Evolutionary conservation across 116 monocot genomes (phyloP), one percentile per base, ranked within the genome.

Genomic region (Dioscorea cayenensis): DNA sequence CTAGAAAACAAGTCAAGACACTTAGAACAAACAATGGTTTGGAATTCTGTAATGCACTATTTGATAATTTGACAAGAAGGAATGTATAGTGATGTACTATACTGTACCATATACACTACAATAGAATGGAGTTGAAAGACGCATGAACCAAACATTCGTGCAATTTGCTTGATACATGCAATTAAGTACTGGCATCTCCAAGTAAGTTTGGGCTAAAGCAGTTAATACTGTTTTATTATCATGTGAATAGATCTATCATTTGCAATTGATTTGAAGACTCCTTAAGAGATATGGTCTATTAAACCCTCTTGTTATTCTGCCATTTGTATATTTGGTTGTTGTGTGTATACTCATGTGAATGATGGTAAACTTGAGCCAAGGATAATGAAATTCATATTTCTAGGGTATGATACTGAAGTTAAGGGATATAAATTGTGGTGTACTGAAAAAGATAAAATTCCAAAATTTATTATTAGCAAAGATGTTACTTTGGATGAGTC

Each of bases 21-120:
- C 50, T 81, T 51, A 35, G 36, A 14, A 76, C 66, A 2, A 51
- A 76, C 37, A 82, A 77, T 65, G 70, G 51, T 8, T 8, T 70
- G 12, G 60, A 73, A 51, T 73, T 77, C 59, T 73, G 68, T 35
- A 43, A 22, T 14, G 18, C 10, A 2, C 52, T 77, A 27, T 77
- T 82, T 63, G 69, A 82, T 63, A 25, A 65, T 77, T 77, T 20
- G 73, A 14, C 14, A 64, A 65, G 49, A 65, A 70, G n/a, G n/a
- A n/a, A 43, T 64, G 77, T 7, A 82, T 77, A 14, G 27, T 20
- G 4, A 48, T 36, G 28, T 36, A 77, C 23, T 49, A 23, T 17
- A 73, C 28, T 65, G 38, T 73, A 5, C 17, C 0, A 36, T 3
- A 65, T 27, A 74, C 69, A 13, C 64, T 58, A 14, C 23, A 82